Evolutionary conservation across 2,329 filamentous ascomycete genomes (phyloP), one percentile per base, ranked within the genome.

Genomic region (Fusarium chuoi): DNA sequence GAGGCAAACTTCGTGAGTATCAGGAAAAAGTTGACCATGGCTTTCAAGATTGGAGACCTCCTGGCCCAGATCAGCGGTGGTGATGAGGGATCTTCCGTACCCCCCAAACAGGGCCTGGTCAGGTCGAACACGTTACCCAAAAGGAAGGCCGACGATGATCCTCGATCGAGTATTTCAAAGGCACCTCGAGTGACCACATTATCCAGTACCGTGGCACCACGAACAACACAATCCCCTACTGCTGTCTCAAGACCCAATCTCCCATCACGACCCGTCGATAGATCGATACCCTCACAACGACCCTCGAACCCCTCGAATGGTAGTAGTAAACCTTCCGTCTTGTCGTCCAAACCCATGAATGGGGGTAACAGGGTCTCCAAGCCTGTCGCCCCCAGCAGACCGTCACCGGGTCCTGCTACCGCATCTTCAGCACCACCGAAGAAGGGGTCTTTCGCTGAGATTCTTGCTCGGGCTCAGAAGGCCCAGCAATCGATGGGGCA

Each of bases 381-480:
- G 45, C 73, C 79, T 45, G 60, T 59, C 36, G 65, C 72, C n/a
- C 54, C 73, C 22, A 75, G 71, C 18, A 74, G 76, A 33, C 72
- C 78, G 13, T 74, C 79, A 15, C 67, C 78, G 9, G 74, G 71
- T 36, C 72, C 78, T 8, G 71, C 69, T 76, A 85, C 76, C 81
- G 84, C 77, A 75, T 85, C 83, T 79, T 85, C 81, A 24, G 77
- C 80, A 3, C 78, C 90, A 3, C 91, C 90, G 3, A 94, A 94
- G 81, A 93, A 92, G 78, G 91, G 92, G 5, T 93, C 91, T 0
- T 95, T 90, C 80, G 89, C 91, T 42, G 92, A 94, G 77, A 92
- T 94, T 68, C 87, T 95, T 83, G 91, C 91, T 62, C 88, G 92
- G 74, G 93, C 90, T 38, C 90, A 93, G 78, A 89, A 89, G 69